Conservation (phyloP, 2,329 filamentous ascomycete species). For the Diaporthe ampelina region DNA sequence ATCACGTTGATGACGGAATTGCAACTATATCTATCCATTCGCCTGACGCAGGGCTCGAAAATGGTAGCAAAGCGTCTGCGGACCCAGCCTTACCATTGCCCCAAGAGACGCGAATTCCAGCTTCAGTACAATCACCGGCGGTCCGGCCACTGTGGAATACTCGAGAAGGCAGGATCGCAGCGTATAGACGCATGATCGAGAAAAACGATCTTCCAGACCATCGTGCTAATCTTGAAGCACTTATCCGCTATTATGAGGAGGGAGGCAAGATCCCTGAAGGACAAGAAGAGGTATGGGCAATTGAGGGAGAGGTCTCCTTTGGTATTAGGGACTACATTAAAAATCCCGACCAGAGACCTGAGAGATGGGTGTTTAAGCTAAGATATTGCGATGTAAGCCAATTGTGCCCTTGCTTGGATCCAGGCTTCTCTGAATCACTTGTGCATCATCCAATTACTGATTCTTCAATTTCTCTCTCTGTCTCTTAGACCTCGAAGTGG, state of each 20-base stretch:
- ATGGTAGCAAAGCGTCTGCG: not conserved
- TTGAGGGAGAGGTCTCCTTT: constrained; percentile 9
- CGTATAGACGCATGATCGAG: constrained; percentile 8
- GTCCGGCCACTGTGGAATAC: not conserved
- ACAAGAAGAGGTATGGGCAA: constrained; percentile 22
- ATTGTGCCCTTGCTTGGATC: not conserved
- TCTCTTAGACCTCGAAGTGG: not conserved
- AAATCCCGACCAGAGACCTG: not conserved
- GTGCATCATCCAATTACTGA: not conserved
- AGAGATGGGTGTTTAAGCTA: constrained; percentile 14
- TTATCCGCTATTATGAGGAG: constrained; percentile 25
- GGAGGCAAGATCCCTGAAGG: constrained; percentile 17
- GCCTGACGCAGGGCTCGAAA: not conserved
- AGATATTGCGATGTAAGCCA: not conserved
- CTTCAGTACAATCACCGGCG: not conserved
- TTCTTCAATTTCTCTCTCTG: not conserved
- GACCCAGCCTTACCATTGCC: not conserved
- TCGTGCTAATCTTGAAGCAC: constrained; percentile 7
- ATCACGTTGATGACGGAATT: constrained; percentile 1
- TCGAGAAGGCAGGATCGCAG: constrained; percentile 7
- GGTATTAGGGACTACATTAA: not conserved
- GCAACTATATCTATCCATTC: constrained; percentile 8
- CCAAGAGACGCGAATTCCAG: not conserved
- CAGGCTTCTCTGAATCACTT: not conserved
- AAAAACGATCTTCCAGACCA: not conserved